Evolutionary conservation across 306 rosid species (phyloP).

Genomic region (Gynostemma pentaphyllum): DNA sequence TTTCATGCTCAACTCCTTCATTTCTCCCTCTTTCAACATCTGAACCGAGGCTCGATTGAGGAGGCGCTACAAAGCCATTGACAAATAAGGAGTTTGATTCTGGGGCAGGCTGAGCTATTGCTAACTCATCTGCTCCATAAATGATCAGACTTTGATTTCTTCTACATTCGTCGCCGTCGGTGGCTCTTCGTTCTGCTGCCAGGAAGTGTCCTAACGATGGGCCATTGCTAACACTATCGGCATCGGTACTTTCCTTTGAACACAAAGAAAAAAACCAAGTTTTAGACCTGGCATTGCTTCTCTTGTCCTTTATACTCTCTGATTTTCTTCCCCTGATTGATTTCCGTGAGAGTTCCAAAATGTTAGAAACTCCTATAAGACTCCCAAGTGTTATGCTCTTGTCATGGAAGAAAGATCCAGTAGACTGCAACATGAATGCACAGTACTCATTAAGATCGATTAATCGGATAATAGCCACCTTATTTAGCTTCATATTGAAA

Average conservation of each 20-base stretch:
- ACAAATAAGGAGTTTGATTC: constrained; percentile 38
- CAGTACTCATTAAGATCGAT: constrained; percentile 8
- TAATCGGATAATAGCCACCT: neutral
- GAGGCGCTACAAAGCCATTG: constrained; percentile 43
- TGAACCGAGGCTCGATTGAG: constrained; percentile 23
- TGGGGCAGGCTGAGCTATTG: constrained; percentile 12
- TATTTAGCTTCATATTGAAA: neutral
- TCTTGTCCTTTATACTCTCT: constrained; percentile 22
- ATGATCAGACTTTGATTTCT: constrained; percentile 15
- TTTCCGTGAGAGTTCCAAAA: constrained; percentile 50
- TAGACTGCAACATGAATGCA: constrained; percentile 34
- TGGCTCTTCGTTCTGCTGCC: constrained; percentile 41
- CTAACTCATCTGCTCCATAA: constrained; percentile 32
- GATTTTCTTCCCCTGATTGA: constrained; percentile 40
- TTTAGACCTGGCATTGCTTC: constrained; percentile 23
- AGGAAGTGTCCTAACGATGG: constrained; percentile 43
- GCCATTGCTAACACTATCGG: constrained; percentile 10
- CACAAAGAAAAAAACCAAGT: constrained; percentile 30
- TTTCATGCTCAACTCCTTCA: constrained; percentile 5
- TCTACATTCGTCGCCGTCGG: constrained; percentile 24
- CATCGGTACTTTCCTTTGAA: constrained; percentile 25
- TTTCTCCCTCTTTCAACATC: constrained; percentile 12
- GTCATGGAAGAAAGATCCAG: constrained; percentile 65
- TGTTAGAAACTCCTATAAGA: constrained; percentile 55
- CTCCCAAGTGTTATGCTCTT: constrained; percentile 68